A percentile compares a stretch with the other conserved stretches of the same genome.
Evolutionary conservation across 2,329 filamentous ascomycete genomes (phyloP).

Genomic region (Zalaria sp.): DNA sequence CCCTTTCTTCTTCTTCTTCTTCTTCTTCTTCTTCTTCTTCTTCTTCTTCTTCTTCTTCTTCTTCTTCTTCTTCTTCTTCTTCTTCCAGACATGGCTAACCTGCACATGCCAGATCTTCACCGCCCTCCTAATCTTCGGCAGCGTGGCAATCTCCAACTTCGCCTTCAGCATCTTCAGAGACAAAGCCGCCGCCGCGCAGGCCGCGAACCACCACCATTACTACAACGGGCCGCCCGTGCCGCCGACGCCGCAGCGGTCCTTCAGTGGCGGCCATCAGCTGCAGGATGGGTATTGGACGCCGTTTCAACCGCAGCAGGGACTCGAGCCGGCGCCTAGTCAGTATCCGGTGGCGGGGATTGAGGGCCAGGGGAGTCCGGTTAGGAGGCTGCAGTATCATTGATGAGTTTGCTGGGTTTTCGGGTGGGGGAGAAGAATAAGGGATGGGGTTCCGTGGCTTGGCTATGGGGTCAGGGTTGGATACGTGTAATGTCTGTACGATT

Average conservation of each 20-base stretch:
- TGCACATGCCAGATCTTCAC: conserved; percentile 28
- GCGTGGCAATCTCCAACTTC: conserved; percentile 44
- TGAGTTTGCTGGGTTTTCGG: not conserved
- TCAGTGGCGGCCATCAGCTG: conserved; percentile 13
- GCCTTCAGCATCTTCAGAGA: conserved; percentile 41
- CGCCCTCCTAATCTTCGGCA: conserved; percentile 32
- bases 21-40: conserved; percentile 20
- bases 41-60: conserved; percentile 27
- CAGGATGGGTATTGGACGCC: conserved; percentile 15
- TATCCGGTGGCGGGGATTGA: conserved; percentile 15
- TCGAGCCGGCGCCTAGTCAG: conserved; percentile 19
- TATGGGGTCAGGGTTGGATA: not conserved
- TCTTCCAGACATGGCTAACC: conserved; percentile 16
- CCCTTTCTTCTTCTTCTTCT: conserved; percentile 30
- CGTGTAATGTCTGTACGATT: not conserved
- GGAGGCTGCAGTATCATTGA: conserved; percentile 17
- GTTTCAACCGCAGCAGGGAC: conserved; percentile 12
- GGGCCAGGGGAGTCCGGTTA: conserved; percentile 17
- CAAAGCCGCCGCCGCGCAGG: conserved; percentile 16
- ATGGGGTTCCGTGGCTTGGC: not conserved
- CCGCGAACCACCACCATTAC: conserved; percentile 10
- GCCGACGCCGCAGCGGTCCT: conserved; percentile 18
- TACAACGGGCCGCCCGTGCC: conserved; percentile 11
- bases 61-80: conserved; percentile 25
- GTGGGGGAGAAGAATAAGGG: not conserved